Evolutionary conservation across 2,329 filamentous ascomycete species (phyloP), one percentile per base, ranked within the genome.

Genomic region (Pseudogymnoascus sp.): DNA sequence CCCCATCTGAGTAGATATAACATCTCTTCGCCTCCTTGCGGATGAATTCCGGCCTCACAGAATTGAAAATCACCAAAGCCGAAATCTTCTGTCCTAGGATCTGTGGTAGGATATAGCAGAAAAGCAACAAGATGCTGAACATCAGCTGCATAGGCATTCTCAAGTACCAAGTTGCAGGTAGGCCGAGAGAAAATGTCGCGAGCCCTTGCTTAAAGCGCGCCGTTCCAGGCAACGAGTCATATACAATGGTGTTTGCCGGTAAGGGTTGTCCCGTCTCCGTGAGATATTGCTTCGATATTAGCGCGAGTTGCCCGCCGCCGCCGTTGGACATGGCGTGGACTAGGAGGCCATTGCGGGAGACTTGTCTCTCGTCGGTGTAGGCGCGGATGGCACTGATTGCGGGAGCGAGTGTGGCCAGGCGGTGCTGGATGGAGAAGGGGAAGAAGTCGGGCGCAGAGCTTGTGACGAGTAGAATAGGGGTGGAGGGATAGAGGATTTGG

Each of bases 1-100:
- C 67, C 6, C 2, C 43, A 4, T 64, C 61, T 59, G 66, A 67
- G 33, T 65, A 67, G 18, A 67, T 47, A 62, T 68, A 68, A 35
- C 67, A 47, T 18, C 67, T 62, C 50, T 62, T 64, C n/a, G 66
- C 64, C 2, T 20, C 59, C 28, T 35, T 59, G n/a, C 57, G 16
- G 11, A 59, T 38, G 18, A 59, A 35, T 37, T 59, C 57, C n/a
- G 57, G 57, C 30, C 25, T n/a, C 16, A 59, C 16, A 59, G 57
- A 59, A 59, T 59, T 59, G 33, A 59, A 57, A 33, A 59, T 59
- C 22, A 25, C 35, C 3, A 16, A 35, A 12, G 57, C 57, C 57
- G 38, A 59, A n/a, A 35, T 38, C 57, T 38, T 59, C 57, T 59
- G 28, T 22, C 57, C 57, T 11, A 59, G 14, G 33, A 33, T 35